A percentile compares a stretch with the other conserved stretches of the same genome.
Conservation (phyloP, 495 filamentous ascomycete genomes). For the Venustampulla echinocandica region DNA sequence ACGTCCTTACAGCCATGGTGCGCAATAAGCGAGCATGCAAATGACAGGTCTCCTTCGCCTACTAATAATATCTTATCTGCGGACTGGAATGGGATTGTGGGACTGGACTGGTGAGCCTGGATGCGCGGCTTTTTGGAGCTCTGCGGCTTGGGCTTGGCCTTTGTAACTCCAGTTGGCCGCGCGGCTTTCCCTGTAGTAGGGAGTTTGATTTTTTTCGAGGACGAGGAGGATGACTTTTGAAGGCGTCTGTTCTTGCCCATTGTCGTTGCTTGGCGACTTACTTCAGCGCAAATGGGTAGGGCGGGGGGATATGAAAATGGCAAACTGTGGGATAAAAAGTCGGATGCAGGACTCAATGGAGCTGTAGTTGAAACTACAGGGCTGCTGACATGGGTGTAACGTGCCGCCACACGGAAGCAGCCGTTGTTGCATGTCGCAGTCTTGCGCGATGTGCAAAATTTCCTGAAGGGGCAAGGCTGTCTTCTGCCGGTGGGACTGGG, state of each 20-base stretch:
- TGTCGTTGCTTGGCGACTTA: neutral
- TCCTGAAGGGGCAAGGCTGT: too few species aligned
- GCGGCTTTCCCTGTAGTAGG: neutral
- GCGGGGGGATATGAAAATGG: too few species aligned
- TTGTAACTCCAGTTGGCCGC: constrained; percentile 6
- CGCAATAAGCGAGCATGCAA: constrained; percentile 63
- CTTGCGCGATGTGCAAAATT: neutral
- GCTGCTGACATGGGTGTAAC: neutral
- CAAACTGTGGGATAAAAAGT: too few species aligned
- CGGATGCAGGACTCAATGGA: neutral
- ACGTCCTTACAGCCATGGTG: constrained; percentile 62
- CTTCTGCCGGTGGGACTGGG: too few species aligned
- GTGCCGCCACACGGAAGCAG: neutral
- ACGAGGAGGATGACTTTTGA: neutral
- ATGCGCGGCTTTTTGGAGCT: constrained; percentile 14
- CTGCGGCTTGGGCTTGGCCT: constrained; percentile 2
- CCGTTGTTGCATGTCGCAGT: neutral
- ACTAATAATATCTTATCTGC: constrained; percentile 70
- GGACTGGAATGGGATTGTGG: constrained; percentile 66
- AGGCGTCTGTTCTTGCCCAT: constrained; percentile 1
- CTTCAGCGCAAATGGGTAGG: too few species aligned
- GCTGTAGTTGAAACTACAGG: neutral
- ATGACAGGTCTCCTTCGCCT: constrained; percentile 93
- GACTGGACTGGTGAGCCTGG: constrained; percentile 32
- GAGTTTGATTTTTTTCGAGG: neutral